Base-by-base conservation (phyloP, 1,284 basidiomycete species). In the Ceraceosorus guamensis region DNA sequence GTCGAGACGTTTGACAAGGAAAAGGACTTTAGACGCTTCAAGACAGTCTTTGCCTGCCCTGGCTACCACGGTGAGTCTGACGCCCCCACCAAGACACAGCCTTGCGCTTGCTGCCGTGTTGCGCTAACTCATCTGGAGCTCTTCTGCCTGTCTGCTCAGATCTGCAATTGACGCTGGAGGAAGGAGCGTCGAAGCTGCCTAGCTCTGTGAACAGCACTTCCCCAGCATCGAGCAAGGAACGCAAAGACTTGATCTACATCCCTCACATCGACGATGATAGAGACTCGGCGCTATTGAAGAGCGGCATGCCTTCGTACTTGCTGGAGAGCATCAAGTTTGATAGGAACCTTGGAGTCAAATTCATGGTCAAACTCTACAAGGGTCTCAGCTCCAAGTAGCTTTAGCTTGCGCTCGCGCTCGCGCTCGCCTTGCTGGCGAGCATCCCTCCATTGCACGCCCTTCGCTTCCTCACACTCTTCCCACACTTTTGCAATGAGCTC, bases 171-270 rank as follows among this genome's bases (percentile, higher is more conserved):
- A 59, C 63, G 47, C 56, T 75, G 3, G 71, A 75, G 48, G 73
- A 75, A 47, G 55, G 61, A 3, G 16, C 41, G 31, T 53, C 53
- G 10, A 33, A 50, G 8, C 16, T 52, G 11, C 46, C 44, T 45
- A n/a, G 34, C 51, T 5, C 13, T 45, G 13, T 44, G 51, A 24
- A 33, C 46, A n/a, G 52, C 14, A 34, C 47, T 24, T 33, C 31
- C 2, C 8, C 48, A 18, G 8, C 49, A 18, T 6, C 37, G 16
- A 13, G 18, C n/a, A 7, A 11, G 18, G 56, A 51, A 24, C 63
- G 73, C 1, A 56, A 69, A 13, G 71, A 75, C 30, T 63, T 75
- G 24, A 62, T 73, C 16, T 75, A 71, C 50, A 59, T 66, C 16
- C 71, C 73, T 34, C 62, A 68, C 52, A 41, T 75, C 31, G 68